These are phyloP conservation scores for Yarrowia sp. DNA, from an alignment of 805 yeast genomes.

Conservation along the genomic window DNA sequence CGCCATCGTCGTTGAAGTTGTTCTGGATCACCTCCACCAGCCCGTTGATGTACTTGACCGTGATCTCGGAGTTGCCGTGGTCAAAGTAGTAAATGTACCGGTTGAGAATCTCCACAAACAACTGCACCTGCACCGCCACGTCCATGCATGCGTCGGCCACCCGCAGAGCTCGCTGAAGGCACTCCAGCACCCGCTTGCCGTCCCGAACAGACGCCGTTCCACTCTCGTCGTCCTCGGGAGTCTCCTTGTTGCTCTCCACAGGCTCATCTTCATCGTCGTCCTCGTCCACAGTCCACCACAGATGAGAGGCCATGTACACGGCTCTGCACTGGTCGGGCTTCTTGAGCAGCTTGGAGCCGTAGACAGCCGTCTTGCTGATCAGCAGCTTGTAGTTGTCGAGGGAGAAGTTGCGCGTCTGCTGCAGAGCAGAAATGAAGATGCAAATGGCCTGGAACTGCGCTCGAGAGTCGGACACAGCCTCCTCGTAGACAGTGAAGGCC, in stretches of 20 bases:
- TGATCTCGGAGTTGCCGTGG: conserved; percentile 74
- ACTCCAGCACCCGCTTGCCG: conserved; percentile 83
- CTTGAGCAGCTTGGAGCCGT: conserved; percentile 85
- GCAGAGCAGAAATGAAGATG: conserved; percentile 59
- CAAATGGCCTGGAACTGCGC: conserved; percentile 62
- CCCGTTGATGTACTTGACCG: conserved; percentile 80
- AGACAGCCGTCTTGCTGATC: conserved; percentile 83
- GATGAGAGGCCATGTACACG: conserved; percentile 83
- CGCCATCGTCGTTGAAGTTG: conserved; percentile 49
- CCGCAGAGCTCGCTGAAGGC: conserved; percentile 84
- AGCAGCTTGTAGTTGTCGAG: conserved; percentile 79
- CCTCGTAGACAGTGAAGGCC: conserved; percentile 84
- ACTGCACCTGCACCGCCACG: conserved; percentile 69
- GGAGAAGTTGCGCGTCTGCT: conserved; percentile 59
- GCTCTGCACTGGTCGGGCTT: conserved; percentile 96
- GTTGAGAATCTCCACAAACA: conserved; percentile 89
- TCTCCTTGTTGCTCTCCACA: conserved; percentile 51
- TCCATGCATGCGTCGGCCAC: conserved; percentile 97
- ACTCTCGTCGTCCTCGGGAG: conserved; percentile 4
- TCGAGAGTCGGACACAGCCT: conserved; percentile 60
- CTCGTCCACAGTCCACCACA: conserved; percentile 90
- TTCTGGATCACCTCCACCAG: conserved; percentile 74
- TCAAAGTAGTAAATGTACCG: conserved; percentile 84
- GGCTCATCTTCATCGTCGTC: conserved; percentile 54
- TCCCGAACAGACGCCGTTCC: conserved; percentile 28